Evolutionary conservation across 805 yeast species (phyloP).

Genomic region (Starmerella apis): DNA sequence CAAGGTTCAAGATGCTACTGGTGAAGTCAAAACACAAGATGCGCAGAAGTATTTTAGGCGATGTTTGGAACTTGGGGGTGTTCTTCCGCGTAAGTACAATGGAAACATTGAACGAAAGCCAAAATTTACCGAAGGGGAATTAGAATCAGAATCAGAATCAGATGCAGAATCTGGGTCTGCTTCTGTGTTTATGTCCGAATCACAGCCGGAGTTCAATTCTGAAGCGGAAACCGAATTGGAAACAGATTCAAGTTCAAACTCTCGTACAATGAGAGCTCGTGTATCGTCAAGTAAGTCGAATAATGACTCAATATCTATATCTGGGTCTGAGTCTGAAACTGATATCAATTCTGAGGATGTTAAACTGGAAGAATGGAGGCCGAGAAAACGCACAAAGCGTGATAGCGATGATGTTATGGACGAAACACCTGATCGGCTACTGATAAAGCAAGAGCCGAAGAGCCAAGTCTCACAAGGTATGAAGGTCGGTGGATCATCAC

Average conservation of each 20-base stretch:
- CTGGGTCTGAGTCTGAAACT: background rate
- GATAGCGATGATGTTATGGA: constrained; percentile 1
- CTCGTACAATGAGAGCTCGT: too few species aligned
- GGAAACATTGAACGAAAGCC: background rate
- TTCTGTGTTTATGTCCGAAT: background rate
- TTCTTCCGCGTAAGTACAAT: constrained; percentile 6
- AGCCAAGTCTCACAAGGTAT: background rate
- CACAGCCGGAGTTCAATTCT: background rate
- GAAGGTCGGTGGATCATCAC: background rate
- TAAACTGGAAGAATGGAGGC: background rate
- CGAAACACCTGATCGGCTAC: background rate
- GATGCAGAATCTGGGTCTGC: background rate
- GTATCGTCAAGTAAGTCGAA: background rate
- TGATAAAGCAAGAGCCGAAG: background rate
- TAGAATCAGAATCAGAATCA: background rate
- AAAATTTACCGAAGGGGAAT: background rate
- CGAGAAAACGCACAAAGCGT: background rate
- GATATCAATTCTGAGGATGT: background rate
- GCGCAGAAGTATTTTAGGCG: constrained; percentile 8
- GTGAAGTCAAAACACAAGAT: background rate
- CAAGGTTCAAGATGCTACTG: background rate
- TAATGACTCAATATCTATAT: background rate
- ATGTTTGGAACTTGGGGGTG: constrained; percentile 22
- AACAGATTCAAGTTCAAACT: too few species aligned
- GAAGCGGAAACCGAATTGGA: background rate